Percentiles rank a stretch among this genome's conserved stretches.
Conservation (phyloP, 495 filamentous ascomycete genomes). For the Pyrenopolyporus hunteri region DNA sequence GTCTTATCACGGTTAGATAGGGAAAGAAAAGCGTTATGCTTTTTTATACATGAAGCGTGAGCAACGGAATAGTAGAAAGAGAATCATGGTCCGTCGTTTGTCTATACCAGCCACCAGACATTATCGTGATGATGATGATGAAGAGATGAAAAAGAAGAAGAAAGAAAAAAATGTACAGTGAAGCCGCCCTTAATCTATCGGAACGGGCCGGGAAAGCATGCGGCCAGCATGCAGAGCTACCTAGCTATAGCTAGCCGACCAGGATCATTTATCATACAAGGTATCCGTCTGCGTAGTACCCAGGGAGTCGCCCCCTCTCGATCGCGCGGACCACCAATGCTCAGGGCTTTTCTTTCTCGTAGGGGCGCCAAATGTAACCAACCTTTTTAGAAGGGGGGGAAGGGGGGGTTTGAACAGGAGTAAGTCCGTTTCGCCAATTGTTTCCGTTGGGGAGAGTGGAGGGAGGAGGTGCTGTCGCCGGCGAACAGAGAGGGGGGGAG, state of each 20-base stretch:
- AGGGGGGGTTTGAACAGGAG: not conserved
- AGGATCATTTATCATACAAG: slow-evolving; percentile 29
- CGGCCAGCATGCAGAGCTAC: slow-evolving; percentile 10
- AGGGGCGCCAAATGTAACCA: not conserved
- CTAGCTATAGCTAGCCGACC: slow-evolving; percentile 2
- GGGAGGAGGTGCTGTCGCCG: too few relatives aligned
- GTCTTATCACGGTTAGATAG: slow-evolving; percentile 3
- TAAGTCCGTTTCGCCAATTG: not conserved
- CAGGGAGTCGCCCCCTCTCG: too few relatives aligned
- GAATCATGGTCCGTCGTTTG: slow-evolving; percentile 39
- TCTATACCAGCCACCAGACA: slow-evolving; percentile 38
- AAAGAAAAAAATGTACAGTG: slow-evolving; percentile 33
- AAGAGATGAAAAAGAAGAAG: too few relatives aligned
- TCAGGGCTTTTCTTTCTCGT: slow-evolving; percentile 6
- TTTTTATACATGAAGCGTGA: slow-evolving; percentile 1
- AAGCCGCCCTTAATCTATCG: slow-evolving; percentile 23
- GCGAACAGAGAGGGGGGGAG: not conserved
- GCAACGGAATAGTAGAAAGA: slow-evolving; percentile 2
- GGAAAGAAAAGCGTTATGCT: not conserved
- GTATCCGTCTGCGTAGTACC: slow-evolving; percentile 13
- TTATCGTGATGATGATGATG: slow-evolving; percentile 17
- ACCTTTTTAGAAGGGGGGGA: not conserved
- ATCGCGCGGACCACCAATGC: not conserved
- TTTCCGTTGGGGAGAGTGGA: too few relatives aligned
- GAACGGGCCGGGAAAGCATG: slow-evolving; percentile 17